Conservation (phyloP, 352 stramenopile genomes). For the Poterioochromonas sp. region DNA sequence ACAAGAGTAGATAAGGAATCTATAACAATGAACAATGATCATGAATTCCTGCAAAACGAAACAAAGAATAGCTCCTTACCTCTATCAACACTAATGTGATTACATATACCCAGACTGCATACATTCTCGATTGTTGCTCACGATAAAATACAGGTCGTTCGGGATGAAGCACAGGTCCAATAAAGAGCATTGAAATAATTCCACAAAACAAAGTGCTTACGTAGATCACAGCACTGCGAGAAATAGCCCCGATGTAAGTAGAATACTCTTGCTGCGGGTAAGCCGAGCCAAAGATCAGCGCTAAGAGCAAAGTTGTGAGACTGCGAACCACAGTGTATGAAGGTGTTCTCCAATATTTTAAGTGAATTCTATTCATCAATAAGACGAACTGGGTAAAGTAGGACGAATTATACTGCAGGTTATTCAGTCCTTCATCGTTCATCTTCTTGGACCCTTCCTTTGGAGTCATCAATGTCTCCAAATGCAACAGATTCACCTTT, state of each 20-base stretch:
- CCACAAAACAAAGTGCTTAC: constrained; percentile 66
- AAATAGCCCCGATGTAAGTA: constrained; percentile 27
- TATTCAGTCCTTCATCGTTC: not conserved
- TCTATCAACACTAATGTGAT: constrained; percentile 64
- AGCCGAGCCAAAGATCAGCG: constrained; percentile 63
- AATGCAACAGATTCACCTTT: not conserved
- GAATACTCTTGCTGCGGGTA: constrained; percentile 46
- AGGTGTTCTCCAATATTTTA: constrained; percentile 68
- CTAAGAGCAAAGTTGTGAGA: constrained; percentile 61
- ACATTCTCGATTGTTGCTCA: constrained; percentile 76
- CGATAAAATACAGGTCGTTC: constrained; percentile 78
- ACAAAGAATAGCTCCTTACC: constrained; percentile 4
- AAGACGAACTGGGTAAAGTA: constrained; percentile 9
- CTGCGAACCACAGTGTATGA: constrained; percentile 71
- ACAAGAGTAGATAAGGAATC: constrained; percentile 28
- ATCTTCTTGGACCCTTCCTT: not conserved
- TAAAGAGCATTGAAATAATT: constrained; percentile 61
- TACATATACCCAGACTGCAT: constrained; percentile 65
- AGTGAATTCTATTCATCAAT: constrained; percentile 41
- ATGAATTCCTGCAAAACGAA: not conserved
- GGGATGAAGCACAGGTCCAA: constrained; percentile 57
- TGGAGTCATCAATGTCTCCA: not conserved
- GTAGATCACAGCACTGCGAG: constrained; percentile 58
- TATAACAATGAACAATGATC: constrained; percentile 43
- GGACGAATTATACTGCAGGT: constrained; percentile 23